Evolutionary conservation across 2,329 filamentous ascomycete species (phyloP).

Genomic region (Sporothrix dimorphospora): DNA sequence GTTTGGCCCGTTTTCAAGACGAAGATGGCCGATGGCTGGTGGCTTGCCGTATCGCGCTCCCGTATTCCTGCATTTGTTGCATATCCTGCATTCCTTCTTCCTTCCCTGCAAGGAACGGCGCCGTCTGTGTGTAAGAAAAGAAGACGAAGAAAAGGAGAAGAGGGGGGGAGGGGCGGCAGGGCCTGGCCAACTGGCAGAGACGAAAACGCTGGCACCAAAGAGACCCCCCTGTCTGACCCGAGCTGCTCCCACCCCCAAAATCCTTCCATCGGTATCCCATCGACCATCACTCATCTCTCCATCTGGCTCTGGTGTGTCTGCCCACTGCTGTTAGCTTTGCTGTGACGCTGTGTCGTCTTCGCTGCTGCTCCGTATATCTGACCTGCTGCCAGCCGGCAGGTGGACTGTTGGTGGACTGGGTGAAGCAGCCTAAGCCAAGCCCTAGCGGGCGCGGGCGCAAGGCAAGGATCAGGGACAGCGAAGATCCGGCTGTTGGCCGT

Average conservation of each 20-base stretch:
- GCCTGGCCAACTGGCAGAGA: background rate
- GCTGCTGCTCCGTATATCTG: background rate
- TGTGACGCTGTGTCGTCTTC: background rate
- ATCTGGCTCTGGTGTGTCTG: background rate
- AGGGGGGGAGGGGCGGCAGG: background rate
- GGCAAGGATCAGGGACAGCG: conserved; percentile 12
- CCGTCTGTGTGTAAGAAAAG: background rate
- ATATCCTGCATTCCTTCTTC: background rate
- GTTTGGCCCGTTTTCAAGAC: background rate
- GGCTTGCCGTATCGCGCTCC: conserved; percentile 14
- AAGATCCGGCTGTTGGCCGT: conserved; percentile 19
- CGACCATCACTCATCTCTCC: background rate
- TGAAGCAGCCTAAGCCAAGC: background rate
- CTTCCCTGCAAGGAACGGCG: conserved; percentile 15
- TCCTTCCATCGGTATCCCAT: background rate
- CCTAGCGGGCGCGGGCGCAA: background rate
- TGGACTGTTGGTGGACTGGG: background rate
- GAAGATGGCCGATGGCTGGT: background rate
- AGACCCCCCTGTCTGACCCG: conserved; percentile 10
- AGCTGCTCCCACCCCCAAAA: background rate
- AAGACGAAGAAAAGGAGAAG: background rate
- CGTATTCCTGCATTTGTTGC: background rate
- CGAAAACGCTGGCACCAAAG: conserved; percentile 19
- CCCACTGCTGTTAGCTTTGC: background rate
- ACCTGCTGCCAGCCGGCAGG: background rate